Conservation (phyloP, 306 rosid genomes). For the Quercus ilex region DNA sequence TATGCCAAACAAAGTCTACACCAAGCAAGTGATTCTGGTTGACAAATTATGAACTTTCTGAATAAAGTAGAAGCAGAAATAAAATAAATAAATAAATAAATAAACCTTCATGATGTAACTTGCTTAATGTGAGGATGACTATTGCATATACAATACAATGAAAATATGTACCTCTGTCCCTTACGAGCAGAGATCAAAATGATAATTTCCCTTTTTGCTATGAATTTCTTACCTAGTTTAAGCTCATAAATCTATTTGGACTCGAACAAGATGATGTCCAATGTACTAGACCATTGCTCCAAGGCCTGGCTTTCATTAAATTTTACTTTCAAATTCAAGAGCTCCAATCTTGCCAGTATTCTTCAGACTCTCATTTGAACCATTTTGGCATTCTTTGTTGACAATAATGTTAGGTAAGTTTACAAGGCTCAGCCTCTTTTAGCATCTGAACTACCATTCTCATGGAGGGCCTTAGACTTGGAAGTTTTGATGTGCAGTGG, state of each 20-base stretch:
- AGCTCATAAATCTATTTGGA: background rate
- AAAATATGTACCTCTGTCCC: background rate
- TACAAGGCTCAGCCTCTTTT: constrained; percentile 65
- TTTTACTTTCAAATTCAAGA: background rate
- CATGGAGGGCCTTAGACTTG: constrained; percentile 80
- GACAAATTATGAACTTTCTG: background rate
- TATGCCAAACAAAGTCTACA: background rate
- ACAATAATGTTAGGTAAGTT: constrained; percentile 35
- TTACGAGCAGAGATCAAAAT: background rate
- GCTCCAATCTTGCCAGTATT: background rate
- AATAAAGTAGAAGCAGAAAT: background rate
- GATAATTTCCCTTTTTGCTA: background rate
- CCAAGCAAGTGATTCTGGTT: background rate
- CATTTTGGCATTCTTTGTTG: constrained; percentile 28
- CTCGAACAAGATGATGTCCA: background rate
- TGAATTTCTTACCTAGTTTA: background rate
- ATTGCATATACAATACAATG: background rate
- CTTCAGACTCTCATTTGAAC: background rate
- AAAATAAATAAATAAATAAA: background rate
- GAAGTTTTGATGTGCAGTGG: constrained; percentile 53
- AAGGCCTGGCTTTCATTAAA: background rate
- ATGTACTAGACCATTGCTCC: background rate
- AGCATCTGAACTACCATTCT: constrained; percentile 88
- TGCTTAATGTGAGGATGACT: background rate
- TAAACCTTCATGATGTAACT: background rate